These are phyloP conservation scores for Fusarium algeriense DNA, from an alignment of 2,329 filamentous ascomycete species.

Conservation along the genomic window DNA sequence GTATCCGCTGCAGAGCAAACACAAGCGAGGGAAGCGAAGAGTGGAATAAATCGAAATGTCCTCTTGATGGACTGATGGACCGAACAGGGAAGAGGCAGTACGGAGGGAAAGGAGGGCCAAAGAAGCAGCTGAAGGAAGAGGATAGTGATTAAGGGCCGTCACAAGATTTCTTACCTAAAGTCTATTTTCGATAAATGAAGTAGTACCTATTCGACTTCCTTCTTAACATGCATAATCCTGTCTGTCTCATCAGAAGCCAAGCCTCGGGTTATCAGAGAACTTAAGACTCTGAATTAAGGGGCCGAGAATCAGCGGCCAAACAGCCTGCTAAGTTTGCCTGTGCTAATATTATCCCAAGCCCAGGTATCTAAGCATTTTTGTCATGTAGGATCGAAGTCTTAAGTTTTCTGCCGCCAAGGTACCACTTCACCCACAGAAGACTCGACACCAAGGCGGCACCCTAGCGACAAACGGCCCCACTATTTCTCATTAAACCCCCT, in stretches of 20 bases:
- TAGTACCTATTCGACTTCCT: background rate
- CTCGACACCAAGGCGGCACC: background rate
- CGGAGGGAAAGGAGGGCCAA: conserved; percentile 31
- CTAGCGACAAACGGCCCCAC: conserved; percentile 31
- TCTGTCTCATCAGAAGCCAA: background rate
- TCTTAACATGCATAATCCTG: background rate
- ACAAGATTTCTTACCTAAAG: background rate
- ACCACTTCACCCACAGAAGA: background rate
- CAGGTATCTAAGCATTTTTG: too few relatives aligned
- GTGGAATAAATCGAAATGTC: conserved; percentile 41
- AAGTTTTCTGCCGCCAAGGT: background rate
- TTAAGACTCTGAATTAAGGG: too few relatives aligned
- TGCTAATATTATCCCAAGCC: too few relatives aligned
- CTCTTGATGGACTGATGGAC: conserved; percentile 43
- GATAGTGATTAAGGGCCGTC: conserved; percentile 26
- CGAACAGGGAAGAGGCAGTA: conserved; percentile 42
- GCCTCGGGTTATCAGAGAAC: background rate
- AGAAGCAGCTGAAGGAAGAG: conserved; percentile 37
- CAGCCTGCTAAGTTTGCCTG: too few relatives aligned
- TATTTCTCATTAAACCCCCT: conserved; percentile 45
- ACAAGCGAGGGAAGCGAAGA: conserved; percentile 47
- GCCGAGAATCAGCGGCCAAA: too few relatives aligned
- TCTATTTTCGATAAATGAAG: background rate
- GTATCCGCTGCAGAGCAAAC: conserved; percentile 45
- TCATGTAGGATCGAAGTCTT: too few relatives aligned